Base-by-base conservation (phyloP, 2,329 filamentous ascomycete genomes). In the Penicillium sp. region DNA sequence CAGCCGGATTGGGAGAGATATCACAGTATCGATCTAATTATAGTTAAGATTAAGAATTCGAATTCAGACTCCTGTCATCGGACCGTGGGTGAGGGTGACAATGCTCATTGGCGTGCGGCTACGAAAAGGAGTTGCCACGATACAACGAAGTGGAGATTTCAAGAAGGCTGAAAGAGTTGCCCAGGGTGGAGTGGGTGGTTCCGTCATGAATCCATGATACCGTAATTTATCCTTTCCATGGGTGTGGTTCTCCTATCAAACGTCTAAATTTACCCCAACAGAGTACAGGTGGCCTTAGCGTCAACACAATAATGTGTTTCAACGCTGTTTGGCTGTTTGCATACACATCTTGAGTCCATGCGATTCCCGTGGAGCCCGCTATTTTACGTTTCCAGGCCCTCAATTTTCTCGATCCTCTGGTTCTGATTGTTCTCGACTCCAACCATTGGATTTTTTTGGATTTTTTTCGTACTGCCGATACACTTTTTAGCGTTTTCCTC, bases 271-370 rank as follows among this genome's bases (percentile, higher is more conserved):
- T 33, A 33, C 31, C 43, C 43, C 43, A 14, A 37, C 16, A 44
- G 24, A 27, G 55, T 57, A 57, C 46, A 57, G 55, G 55, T 57
- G 52, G 55, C 55, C 55, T 57, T 37, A 27, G 24, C 39, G 39
- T 42, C 19, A 31, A 37, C 33, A 42, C 37, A 42, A n/a, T 26
- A 26, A 10, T 19, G n/a, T 11, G 39, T 21, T 22, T 42, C 19
- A 42, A 39, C 8, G 35, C n/a, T 42, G 39, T 42, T 42, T 42
- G 19, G 19, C 39, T 22, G 39, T 42, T 42, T 42, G 39, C 39
- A 42, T 42, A 11, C n/a, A 22, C 35, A 39, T 39, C 35, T n/a
- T 3, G 11, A 27, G 9, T 27, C 26, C 33, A 16, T n/a, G 39
- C 39, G 24, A 26, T 26, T 26, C 26, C 26, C 4, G 26, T 2